Percentiles rank a stretch among this genome's conserved stretches.
Conservation (phyloP, 2,329 filamentous ascomycete species). For the Amesomyces nigricolor region DNA sequence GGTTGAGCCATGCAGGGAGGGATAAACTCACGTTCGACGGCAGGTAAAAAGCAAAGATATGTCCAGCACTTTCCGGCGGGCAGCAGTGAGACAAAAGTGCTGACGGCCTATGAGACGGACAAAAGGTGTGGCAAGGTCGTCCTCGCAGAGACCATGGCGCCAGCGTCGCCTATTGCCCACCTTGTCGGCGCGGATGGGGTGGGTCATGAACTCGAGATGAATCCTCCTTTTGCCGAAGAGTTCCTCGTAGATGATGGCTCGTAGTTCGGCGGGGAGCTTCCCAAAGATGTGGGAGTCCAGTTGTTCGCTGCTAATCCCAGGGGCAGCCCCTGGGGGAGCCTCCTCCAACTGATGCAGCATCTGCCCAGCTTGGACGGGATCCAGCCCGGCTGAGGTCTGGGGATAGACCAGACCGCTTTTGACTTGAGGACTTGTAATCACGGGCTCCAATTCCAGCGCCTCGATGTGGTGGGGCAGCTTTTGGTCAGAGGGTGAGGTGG, state of each 20-base stretch:
- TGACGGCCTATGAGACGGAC: background rate
- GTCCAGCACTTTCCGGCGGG: constrained; percentile 14
- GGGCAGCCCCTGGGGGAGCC: too few species aligned
- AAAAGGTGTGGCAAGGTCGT: background rate
- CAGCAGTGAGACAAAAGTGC: constrained; percentile 14
- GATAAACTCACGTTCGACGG: constrained; percentile 15
- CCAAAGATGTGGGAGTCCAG: constrained; percentile 14
- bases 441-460: too few species aligned
- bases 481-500: too few species aligned
- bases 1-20: background rate
- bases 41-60: constrained; percentile 18
- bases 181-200: constrained; percentile 14
- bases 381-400: too few species aligned
- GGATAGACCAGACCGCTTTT: too few species aligned
- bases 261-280: constrained; percentile 17
- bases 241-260: constrained; percentile 13
- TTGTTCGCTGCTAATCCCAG: background rate
- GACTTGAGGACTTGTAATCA: too few species aligned
- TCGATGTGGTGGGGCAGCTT: too few species aligned
- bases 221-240: constrained; percentile 14
- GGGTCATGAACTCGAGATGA: constrained; percentile 17
- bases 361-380: too few species aligned
- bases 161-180: constrained; percentile 15
- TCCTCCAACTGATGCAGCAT: too few species aligned
- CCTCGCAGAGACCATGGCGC: constrained; percentile 17